phyloP scores from a whole-genome alignment of 169 alveolate species.

The Neospora caninum region DNA sequence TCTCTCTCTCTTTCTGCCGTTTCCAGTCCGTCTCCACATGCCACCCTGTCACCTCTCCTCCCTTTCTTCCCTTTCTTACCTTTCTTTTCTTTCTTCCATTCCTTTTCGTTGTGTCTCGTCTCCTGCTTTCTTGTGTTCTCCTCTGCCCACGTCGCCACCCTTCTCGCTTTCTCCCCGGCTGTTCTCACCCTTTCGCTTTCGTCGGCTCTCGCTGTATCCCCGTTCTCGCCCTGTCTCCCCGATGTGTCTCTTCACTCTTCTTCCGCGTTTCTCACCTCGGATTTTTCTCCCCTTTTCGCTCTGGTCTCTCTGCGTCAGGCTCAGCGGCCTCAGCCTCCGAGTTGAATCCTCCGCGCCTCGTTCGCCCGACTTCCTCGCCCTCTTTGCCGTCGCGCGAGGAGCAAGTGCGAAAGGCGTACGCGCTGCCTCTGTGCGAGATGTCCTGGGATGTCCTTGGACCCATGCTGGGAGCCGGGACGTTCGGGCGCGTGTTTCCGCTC shows the following conservation, averaged over 20 bases:
- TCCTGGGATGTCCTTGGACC: neutral
- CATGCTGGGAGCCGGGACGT: neutral
- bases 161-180: too few species aligned
- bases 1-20: neutral
- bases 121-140: neutral
- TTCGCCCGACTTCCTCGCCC: neutral
- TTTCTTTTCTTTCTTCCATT: neutral
- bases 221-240: too few species aligned
- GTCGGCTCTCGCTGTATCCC: too few species aligned
- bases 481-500: neutral
- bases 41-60: neutral
- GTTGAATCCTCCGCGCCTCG: neutral
- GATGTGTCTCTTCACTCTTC: neutral
- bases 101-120: neutral
- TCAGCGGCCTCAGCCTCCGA: neutral
- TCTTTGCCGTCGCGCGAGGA: neutral
- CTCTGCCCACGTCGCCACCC: too few species aligned
- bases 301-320: conserved; percentile 5
- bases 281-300: too few species aligned
- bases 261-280: too few species aligned
- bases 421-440: neutral
- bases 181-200: too few species aligned
- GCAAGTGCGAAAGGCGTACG: neutral
- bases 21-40: neutral
- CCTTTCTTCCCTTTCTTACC: neutral